Conservation (phyloP, 306 rosid genomes). For the Adenanthera pavonina region DNA sequence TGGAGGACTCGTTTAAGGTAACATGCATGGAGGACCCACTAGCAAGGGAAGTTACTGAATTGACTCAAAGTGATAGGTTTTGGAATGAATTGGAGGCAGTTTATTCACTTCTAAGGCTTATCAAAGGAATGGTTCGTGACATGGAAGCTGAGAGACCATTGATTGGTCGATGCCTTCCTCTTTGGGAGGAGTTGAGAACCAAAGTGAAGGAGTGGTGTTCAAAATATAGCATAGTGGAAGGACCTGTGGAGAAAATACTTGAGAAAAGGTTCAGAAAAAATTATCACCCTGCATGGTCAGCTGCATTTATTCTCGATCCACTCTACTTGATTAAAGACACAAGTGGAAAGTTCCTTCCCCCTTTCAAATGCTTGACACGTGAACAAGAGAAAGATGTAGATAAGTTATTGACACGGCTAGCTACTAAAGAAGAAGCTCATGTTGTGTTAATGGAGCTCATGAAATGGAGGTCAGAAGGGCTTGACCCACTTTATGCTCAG, state of each 20-base stretch:
- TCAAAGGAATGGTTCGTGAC: conserved; percentile 72
- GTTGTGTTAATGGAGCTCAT: conserved; percentile 84
- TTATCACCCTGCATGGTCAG: conserved; percentile 92
- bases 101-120: conserved; percentile 73
- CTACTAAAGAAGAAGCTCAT: conserved; percentile 84
- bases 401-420: conserved; percentile 73
- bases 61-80: conserved; percentile 66
- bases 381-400: conserved; percentile 91
- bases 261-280: conserved; percentile 71
- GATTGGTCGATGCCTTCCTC: conserved; percentile 78
- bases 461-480: conserved; percentile 94
- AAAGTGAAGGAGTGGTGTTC: conserved; percentile 86
- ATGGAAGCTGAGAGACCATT: conserved; percentile 80
- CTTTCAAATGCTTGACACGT: conserved; percentile 75
- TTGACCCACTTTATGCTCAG: conserved; percentile 89
- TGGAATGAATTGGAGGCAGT: conserved; percentile 85
- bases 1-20: conserved; percentile 65
- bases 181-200: conserved; percentile 80
- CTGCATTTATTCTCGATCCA: conserved; percentile 89
- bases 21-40: conserved; percentile 62
- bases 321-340: conserved; percentile 75
- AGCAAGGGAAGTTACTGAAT: conserved; percentile 62
- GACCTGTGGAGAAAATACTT: conserved; percentile 62
- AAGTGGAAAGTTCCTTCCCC: conserved; percentile 83
- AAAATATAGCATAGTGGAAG: conserved; percentile 64